Conservation (phyloP, 257 asterid genomes). For the Solanum tarijense region DNA sequence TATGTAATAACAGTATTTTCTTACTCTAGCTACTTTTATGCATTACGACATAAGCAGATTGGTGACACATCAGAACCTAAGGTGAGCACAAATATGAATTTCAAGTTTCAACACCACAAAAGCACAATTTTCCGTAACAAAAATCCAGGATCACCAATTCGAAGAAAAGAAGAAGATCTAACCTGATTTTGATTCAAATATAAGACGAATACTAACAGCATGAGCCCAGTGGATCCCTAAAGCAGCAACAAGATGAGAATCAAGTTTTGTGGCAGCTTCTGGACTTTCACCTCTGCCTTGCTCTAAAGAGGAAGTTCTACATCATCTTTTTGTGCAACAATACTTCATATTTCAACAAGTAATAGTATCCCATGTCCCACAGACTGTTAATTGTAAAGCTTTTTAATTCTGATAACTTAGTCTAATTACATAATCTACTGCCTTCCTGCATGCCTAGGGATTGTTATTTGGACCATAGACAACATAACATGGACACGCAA, state of each 20-base stretch:
- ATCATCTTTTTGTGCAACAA: neutral
- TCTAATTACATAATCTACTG: neutral
- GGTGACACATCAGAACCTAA: neutral
- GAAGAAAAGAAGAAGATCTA: slow-evolving; percentile 2
- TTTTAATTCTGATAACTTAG: neutral
- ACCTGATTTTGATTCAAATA: slow-evolving; percentile 83
- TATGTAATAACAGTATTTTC: neutral
- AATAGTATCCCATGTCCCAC: neutral
- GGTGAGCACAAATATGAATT: neutral
- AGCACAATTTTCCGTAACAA: neutral
- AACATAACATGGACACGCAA: neutral
- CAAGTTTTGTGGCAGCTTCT: slow-evolving; percentile 28
- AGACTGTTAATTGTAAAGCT: neutral
- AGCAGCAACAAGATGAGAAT: slow-evolving; percentile 83
- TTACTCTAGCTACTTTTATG: neutral
- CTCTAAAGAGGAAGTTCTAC: slow-evolving; percentile 30
- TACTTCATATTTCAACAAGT: neutral
- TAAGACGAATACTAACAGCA: slow-evolving; percentile 73
- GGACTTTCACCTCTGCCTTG: slow-evolving; percentile 15
- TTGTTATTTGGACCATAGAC: neutral
- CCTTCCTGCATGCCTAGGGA: neutral
- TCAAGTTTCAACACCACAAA: neutral
- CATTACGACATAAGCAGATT: neutral
- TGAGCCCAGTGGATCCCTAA: slow-evolving; percentile 90
- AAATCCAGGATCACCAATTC: slow-evolving; percentile 1